Base-by-base conservation (phyloP, 2,329 filamentous ascomycete genomes). In the Bipolaris victoriae region DNA sequence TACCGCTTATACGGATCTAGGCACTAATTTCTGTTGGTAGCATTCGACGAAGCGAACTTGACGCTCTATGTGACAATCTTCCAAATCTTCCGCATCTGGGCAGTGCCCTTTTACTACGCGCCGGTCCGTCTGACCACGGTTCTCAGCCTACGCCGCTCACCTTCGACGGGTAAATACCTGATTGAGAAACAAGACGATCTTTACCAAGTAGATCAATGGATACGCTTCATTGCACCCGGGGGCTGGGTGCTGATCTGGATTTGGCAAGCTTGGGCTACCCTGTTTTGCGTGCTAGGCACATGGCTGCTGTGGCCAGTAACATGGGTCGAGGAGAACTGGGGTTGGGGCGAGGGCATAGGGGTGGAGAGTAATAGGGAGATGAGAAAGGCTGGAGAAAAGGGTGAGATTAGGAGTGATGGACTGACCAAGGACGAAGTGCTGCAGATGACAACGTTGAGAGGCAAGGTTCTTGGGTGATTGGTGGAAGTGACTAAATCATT, bases 141-240 rank as follows among this genome's bases (percentile, higher is more conserved):
- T 26, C 78, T 94, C 3, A 79, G 84, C 37, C 84, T 94, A 15
- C 57, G 40, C 7, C 11, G 47, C 7, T 43, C 49, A 5, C 29
- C 50, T 3, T 4, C 41, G 2, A 43, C 67, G 36, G 76, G 68
- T 20, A 83, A 82, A 56, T 95, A 92, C 78, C 90, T 88, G 71
- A 93, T 96, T 61, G 76, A 81, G 6, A 84, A 82, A 16, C 92
- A 97, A 72, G 88, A 96, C 63, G 92, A 97, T 71, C 78, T 93
- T 7, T 96, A 96, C 70, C 90, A 94, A 68, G 81, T 86, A 0
- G 88, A 87, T 47, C 89, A 96, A 64, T 88, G 88, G 61, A 79
- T 94, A 59, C 88, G 88, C 66, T 95, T 96, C 70, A 66, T 93
- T 16, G 68, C 84, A 9, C 84, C 80, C 10, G 82, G 84, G 0